Percentiles rank a stretch among this genome's conserved stretches.
Evolutionary conservation across 2,329 filamentous ascomycete genomes (phyloP).

Genomic region (Leptographium lundbergii): DNA sequence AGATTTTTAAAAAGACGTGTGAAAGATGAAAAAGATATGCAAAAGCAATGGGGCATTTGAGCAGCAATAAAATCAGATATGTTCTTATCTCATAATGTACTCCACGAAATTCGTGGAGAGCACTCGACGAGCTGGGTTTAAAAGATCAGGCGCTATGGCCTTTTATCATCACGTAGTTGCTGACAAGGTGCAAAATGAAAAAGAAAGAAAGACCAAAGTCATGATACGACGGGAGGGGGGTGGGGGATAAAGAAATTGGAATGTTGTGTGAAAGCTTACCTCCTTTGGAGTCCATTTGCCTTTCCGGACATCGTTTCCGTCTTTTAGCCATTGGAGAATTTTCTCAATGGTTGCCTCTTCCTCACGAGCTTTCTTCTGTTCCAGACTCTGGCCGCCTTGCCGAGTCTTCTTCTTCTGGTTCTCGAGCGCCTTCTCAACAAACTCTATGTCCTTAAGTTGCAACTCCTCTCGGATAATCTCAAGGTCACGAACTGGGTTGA

Average conservation of each 20-base stretch:
- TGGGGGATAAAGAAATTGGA: neutral
- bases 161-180: slow-evolving; percentile 85
- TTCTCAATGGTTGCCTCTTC: slow-evolving; percentile 91
- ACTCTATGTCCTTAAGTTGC: slow-evolving; percentile 97
- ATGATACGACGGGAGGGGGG: too few relatives aligned
- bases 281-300: slow-evolving; percentile 85
- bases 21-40: neutral
- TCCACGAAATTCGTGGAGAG: slow-evolving; percentile 46
- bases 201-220: neutral
- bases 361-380: slow-evolving; percentile 95
- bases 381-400: slow-evolving; percentile 84
- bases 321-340: slow-evolving; percentile 68
- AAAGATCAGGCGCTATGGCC: slow-evolving; percentile 78
- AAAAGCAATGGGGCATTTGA: neutral
- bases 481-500: slow-evolving; percentile 86
- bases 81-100: slow-evolving; percentile 76
- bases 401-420: slow-evolving; percentile 87
- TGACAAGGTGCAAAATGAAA: slow-evolving; percentile 13
- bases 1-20: neutral
- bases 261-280: slow-evolving; percentile 46
- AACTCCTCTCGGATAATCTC: slow-evolving; percentile 96
- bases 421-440: slow-evolving; percentile 90
- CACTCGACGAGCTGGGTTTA: slow-evolving; percentile 99
- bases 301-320: slow-evolving; percentile 88
- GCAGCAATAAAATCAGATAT: slow-evolving; percentile 43